These are phyloP conservation scores for Trichoderma sp. DNA, from an alignment of 2,329 filamentous ascomycete species.

Conservation along the genomic window DNA sequence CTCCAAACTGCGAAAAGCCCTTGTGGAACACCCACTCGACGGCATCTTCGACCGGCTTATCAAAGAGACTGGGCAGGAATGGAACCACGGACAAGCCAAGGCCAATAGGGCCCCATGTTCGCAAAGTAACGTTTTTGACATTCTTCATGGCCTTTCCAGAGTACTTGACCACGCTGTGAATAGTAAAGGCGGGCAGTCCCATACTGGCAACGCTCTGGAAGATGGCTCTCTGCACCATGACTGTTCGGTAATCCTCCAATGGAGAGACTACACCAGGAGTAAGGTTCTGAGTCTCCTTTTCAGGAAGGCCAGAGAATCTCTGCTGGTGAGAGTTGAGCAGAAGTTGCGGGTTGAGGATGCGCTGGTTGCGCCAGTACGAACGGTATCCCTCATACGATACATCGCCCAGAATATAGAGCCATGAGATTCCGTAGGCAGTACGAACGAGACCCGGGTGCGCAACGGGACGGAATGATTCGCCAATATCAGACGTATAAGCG, in stretches of 20 bases:
- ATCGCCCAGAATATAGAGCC: constrained; percentile 90
- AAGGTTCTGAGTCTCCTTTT: constrained; percentile 37
- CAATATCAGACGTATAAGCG: constrained; percentile 94
- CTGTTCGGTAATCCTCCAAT: constrained; percentile 85
- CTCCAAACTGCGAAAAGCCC: constrained; percentile 75
- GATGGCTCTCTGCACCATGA: constrained; percentile 87
- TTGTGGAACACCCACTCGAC: constrained; percentile 91
- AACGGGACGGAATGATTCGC: constrained; percentile 92
- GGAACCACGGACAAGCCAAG: constrained; percentile 78
- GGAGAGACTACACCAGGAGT: constrained; percentile 60
- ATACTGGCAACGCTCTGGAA: constrained; percentile 93
- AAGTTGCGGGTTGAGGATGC: constrained; percentile 68
- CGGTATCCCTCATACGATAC: constrained; percentile 95
- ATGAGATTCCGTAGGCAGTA: constrained; percentile 85
- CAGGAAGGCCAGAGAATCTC: constrained; percentile 52
- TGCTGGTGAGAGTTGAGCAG: constrained; percentile 56
- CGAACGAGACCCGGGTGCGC: constrained; percentile 83
- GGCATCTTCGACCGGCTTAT: constrained; percentile 88
- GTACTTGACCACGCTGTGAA: constrained; percentile 90
- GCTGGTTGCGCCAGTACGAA: constrained; percentile 85
- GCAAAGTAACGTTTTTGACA: constrained; percentile 71
- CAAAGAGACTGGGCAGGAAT: constrained; percentile 81
- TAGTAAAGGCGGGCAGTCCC: constrained; percentile 91
- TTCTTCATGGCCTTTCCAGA: constrained; percentile 85
- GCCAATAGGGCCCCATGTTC: constrained; percentile 91